Percentiles rank a stretch among this genome's conserved stretches.
Evolutionary conservation across 768 basidiomycete genomes (phyloP).

Genomic region (Cantharellus anzutake): DNA sequence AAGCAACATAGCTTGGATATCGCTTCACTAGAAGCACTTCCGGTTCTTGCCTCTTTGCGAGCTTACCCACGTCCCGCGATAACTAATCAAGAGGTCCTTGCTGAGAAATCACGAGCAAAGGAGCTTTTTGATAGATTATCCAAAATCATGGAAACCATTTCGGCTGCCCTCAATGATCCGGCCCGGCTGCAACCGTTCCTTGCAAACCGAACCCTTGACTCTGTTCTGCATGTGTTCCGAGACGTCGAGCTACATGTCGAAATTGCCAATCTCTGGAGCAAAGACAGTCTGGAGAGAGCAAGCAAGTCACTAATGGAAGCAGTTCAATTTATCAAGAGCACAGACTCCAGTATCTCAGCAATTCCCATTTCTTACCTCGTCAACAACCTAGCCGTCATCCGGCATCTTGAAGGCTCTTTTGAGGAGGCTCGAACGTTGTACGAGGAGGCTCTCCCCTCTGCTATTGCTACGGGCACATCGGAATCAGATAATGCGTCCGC

Average conservation of each 20-base stretch:
- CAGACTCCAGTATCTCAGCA: conserved; percentile 10
- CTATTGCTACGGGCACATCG: conserved; percentile 21
- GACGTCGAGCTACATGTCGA: conserved; percentile 86
- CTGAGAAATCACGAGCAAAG: conserved; percentile 56
- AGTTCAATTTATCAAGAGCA: conserved; percentile 31
- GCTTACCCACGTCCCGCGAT: conserved; percentile 65
- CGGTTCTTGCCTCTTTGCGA: conserved; percentile 80
- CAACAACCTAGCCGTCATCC: conserved; percentile 64
- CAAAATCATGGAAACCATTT: conserved; percentile 34
- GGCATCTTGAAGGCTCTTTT: conserved; percentile 46
- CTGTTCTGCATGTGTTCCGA: conserved; percentile 14
- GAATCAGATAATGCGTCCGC: conserved; percentile 55
- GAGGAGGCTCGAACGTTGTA: conserved; percentile 43
- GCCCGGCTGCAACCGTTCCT: background rate
- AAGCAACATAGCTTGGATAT: conserved; percentile 39
- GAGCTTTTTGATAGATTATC: conserved; percentile 62
- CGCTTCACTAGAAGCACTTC: conserved; percentile 50
- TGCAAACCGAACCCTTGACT: background rate
- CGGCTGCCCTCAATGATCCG: background rate
- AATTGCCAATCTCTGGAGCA: conserved; percentile 77
- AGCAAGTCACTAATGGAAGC: conserved; percentile 58
- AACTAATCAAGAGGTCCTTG: conserved; percentile 46
- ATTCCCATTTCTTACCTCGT: conserved; percentile 41
- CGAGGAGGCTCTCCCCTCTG: conserved; percentile 47
- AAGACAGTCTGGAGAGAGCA: conserved; percentile 55